Percentiles rank a stretch among this genome's conserved stretches.
Evolutionary conservation across 1,139 yeast species (phyloP).

Genomic region (Candida sojae): DNA sequence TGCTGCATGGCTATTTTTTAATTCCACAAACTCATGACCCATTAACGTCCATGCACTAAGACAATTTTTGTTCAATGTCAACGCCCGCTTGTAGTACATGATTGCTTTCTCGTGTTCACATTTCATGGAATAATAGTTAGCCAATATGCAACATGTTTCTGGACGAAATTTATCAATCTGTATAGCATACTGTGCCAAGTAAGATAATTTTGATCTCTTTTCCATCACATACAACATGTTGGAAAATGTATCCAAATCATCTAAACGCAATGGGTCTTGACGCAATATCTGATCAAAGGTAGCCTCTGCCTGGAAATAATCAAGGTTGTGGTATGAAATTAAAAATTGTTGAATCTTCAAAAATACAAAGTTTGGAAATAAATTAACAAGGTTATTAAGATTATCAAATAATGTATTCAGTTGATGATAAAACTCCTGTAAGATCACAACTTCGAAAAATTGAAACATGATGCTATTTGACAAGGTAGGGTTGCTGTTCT

Average conservation of each 20-base stretch:
- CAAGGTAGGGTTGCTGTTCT: constrained; percentile 15
- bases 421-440: constrained; percentile 81
- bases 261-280: constrained; percentile 84
- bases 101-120: constrained; percentile 96
- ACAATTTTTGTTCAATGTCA: constrained; percentile 77
- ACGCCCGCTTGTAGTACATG: constrained; percentile 87
- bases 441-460: constrained; percentile 67
- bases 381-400: constrained; percentile 45
- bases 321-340: constrained; percentile 76
- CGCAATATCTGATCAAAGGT: constrained; percentile 74
- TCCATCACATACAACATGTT: constrained; percentile 95
- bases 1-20: constrained; percentile 96
- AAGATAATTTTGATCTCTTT: constrained; percentile 79
- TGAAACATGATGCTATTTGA: constrained; percentile 54
- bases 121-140: constrained; percentile 88
- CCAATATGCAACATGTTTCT: constrained; percentile 92
- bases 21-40: constrained; percentile 98
- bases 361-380: constrained; percentile 74
- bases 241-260: constrained; percentile 89
- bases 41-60: constrained; percentile 95
- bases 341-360: constrained; percentile 80
- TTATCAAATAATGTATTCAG: constrained; percentile 51
- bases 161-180: constrained; percentile 86
- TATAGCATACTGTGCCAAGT: constrained; percentile 81
- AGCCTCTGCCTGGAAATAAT: constrained; percentile 76